These are phyloP conservation scores for Cyamopsis tetragonoloba DNA, from an alignment of 306 rosid species.

Conservation along the genomic window DNA sequence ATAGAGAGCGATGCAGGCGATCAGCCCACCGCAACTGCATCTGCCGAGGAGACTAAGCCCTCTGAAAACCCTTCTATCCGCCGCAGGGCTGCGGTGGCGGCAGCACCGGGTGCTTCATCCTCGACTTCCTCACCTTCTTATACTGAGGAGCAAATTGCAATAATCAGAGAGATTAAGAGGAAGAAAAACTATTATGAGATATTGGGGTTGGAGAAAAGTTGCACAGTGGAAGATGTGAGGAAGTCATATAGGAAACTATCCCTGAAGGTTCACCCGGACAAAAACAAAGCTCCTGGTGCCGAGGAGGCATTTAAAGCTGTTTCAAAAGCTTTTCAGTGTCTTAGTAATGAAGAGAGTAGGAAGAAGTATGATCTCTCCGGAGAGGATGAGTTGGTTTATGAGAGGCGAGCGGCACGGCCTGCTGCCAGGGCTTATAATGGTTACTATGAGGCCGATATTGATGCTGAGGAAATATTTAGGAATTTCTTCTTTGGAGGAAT, in stretches of 20 bases:
- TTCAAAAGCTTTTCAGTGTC: conserved; percentile 93
- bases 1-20: conserved; percentile 28
- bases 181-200: conserved; percentile 83
- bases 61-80: conserved; percentile 65
- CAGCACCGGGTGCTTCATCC: background rate
- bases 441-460: conserved; percentile 70
- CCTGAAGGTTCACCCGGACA: conserved; percentile 93
- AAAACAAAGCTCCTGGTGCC: conserved; percentile 85
- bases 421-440: conserved; percentile 53
- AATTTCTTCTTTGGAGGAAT: conserved; percentile 92
- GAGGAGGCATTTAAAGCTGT: conserved; percentile 92
- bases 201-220: conserved; percentile 80
- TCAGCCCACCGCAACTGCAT: conserved; percentile 23
- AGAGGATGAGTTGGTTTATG: conserved; percentile 64
- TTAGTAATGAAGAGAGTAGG: conserved; percentile 61
- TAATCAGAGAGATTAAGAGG: conserved; percentile 69
- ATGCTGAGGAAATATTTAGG: conserved; percentile 87
- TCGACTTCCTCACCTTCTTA: conserved; percentile 38
- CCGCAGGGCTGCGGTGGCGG: conserved; percentile 35
- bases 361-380: conserved; percentile 71
- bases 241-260: conserved; percentile 83
- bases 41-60: conserved; percentile 10
- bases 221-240: conserved; percentile 76
- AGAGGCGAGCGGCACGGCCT: conserved; percentile 50
- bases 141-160: conserved; percentile 65